Evolutionary conservation across 2,329 filamentous ascomycete species (phyloP), one percentile per base, ranked within the genome.

Genomic region (Verticillium albo-atrum): DNA sequence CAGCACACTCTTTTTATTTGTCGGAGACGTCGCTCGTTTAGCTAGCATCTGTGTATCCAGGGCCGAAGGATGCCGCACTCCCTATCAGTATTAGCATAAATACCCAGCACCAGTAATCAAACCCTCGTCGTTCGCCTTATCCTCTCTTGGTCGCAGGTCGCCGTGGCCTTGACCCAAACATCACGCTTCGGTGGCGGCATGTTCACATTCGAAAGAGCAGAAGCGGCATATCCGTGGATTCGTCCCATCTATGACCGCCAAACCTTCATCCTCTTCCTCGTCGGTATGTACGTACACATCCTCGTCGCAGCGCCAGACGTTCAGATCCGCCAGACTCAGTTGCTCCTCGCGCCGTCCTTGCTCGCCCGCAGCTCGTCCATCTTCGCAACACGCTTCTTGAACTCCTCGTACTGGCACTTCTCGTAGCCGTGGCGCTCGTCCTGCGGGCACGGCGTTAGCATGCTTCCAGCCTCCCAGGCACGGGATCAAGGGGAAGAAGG

Each of bases 341-440:
- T 97, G 83, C 90, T 96, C 76, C 94, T 86, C 70, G 84, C 88
- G 63, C 91, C 92, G 61, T 79, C 86, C 85, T 96, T 96, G 62
- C 90, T 87, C 67, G 87, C 93, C 73, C 92, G 86, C 72, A 99
- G 79, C 82, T 99, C 93, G 70, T 98, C 88, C 95, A 99, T 99
- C 88, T 97, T 98, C 72, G 90, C 91, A 65, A 99, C 95, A 61
- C 95, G 88, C 84, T 94, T 92, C 87, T 97, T 97, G 84, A 99
- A 99, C 76, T 98, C 95, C 65, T 90, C 90, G 78, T 99, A 99
- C 73, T 99, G 95, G 86, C 95, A 99, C 77, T 98, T 98, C 76
- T 99, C 95, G 83, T 99, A 99, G 72, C 88, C 89, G 79, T 99
- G 95, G 81, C 95, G 85, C 83, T 99, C 95, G 75, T 92, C 88